phyloP scores from a whole-genome alignment of 805 yeast species.

The Saturnispora dispora region DNA sequence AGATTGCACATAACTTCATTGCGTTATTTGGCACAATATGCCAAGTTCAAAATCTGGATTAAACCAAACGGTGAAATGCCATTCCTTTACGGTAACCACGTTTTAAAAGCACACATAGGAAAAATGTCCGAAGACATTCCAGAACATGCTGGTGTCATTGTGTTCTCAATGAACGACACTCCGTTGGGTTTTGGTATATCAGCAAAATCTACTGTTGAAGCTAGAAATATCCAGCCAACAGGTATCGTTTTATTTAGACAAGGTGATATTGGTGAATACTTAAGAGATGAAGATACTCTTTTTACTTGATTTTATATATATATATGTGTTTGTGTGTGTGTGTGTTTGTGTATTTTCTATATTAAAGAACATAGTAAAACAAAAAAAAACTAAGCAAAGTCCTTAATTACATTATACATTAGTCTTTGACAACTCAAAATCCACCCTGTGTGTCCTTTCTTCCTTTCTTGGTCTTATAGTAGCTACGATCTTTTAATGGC shows the following conservation, averaged over 20 bases:
- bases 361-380: background rate
- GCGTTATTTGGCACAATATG: conserved; percentile 72
- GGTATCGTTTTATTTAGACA: conserved; percentile 94
- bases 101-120: conserved; percentile 92
- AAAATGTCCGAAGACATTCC: conserved; percentile 96
- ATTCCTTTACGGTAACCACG: conserved; percentile 90
- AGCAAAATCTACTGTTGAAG: conserved; percentile 84
- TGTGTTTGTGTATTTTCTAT: background rate
- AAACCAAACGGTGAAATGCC: conserved; percentile 99
- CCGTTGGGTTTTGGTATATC: conserved; percentile 95
- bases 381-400: background rate
- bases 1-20: conserved; percentile 90
- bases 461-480: conserved; percentile 70
- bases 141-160: conserved; percentile 92
- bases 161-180: conserved; percentile 83
- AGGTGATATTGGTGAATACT: conserved; percentile 93
- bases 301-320: conserved; percentile 46
- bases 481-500: conserved; percentile 76
- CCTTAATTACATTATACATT: background rate
- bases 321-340: background rate
- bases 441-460: conserved; percentile 63
- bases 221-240: conserved; percentile 83
- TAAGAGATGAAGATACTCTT: conserved; percentile 95
- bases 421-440: conserved; percentile 11
- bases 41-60: conserved; percentile 93